Base-by-base conservation (phyloP, 768 basidiomycete genomes). In the Panaeolus papilionaceus region DNA sequence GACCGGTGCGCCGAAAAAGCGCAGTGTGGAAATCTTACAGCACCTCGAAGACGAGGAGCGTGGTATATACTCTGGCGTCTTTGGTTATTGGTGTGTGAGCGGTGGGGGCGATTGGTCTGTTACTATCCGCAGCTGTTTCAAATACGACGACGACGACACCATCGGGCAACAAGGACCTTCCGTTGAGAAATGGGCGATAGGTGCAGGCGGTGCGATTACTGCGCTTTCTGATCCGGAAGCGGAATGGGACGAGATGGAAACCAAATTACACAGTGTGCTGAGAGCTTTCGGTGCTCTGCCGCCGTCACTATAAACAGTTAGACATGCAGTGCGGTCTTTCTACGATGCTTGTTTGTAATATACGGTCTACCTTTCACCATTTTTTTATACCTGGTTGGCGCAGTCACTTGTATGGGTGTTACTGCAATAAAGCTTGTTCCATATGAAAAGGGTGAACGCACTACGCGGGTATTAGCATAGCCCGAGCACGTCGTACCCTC, bases 1-100 rank as follows among this genome's bases (percentile, higher is more conserved):
- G 96, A 98, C 96, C 2, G 96, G 96, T 40, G 96, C 96, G 0
- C 96, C 96, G 0, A 99, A 98, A 81, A 92, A 97, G 73, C 90
- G 96, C 38, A 94, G 93, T 66, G 91, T 98, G 8, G 93, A 98
- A 77, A 90, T 99, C 40, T 84, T 99, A 8, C 92, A 93, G 69
- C 82, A 82, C 0, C 84, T 98, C 2, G 96, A 98, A 77, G 85
- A 84, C 58, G 76, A 83, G 47, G 85, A 90, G 61, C 86, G 96
- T 37, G 86, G 89, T 33, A 81, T 96, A 18, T 99, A 99, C 75
- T 98, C 96, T 20, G 96, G 96, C 38, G 92, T 95, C 5, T 91
- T 96, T 68, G 96, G 96, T 1, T 99, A 96, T 75, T 94, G 94
- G 88, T 91, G 91, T 68, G 88, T 95, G 28, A 89, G 94, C 45